Evolutionary conservation across 805 yeast species (phyloP), one percentile per base, ranked within the genome.

Genomic region (Lipomyces chichibuensis): DNA sequence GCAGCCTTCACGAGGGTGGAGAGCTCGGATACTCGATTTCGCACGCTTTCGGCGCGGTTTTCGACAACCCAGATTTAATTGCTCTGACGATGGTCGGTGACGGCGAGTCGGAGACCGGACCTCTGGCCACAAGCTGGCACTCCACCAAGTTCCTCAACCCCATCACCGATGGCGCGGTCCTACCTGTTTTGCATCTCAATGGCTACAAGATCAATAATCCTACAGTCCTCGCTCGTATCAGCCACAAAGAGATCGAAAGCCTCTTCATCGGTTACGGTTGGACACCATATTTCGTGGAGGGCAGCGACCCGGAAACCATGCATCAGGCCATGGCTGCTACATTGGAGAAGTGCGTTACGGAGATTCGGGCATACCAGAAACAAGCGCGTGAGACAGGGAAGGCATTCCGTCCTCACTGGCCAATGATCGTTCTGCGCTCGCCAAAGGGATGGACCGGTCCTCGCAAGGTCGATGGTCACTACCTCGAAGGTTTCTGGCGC

Each of bases 361-460:
- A 56, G 54, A 56, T 56, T 32, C 59, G 43, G 55, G 59, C 43
- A 23, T 35, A 35, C 54, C 59, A 56, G 59, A 56, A 56, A 11
- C 49, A 33, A 56, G 59, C 59, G 14, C 43, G 59, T 35, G 49
- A 33, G 17, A 32, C 59, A 9, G 59, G 59, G n/a, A 56, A 56
- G 59, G n/a, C 59, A 20, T 56, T 56, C 59, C 59, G 59, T 35
- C 49, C 59, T 29, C 27, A 11, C 29, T 56, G 59, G 59, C 59
- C 59, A 20, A 56, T 56, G 59, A 56, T 56, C n/a, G 59, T 56
- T 56, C 59, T 56, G 23, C 43, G 59, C 27, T 35, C 59, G 49
- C 59, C 59, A 56, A 56, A 56, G 59, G 59, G 59, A n/a, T 56
- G 59, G 59, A 56, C 59, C 14, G 56, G 59, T 35, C 59, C 59